phyloP scores from a whole-genome alignment of 495 filamentous ascomycete species.

The Penicillium alfredii region DNA sequence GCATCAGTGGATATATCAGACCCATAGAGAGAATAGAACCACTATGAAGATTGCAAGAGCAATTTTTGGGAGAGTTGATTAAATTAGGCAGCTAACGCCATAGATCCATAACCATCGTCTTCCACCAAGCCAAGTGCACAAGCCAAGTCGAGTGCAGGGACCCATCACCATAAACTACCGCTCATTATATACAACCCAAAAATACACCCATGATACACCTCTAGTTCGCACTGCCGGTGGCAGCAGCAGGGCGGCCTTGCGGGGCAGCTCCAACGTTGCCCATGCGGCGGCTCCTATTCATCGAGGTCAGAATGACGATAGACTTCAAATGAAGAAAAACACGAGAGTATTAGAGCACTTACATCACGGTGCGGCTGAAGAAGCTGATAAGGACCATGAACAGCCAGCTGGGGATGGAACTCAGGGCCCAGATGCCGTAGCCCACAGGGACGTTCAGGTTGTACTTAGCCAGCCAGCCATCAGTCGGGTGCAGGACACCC shows the following conservation, averaged over 20 bases:
- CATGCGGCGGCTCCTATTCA: conserved; percentile 35
- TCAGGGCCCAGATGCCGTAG: conserved; percentile 57
- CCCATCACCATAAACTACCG: conserved; percentile 5
- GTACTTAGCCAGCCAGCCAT: conserved; percentile 62
- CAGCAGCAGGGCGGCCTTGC: conserved; percentile 17
- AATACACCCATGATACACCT: conserved; percentile 3
- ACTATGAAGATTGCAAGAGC: no score
- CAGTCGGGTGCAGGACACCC: conserved; percentile 73
- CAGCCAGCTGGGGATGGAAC: conserved; percentile 59
- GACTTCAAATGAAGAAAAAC: not conserved
- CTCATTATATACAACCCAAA: conserved; percentile 23
- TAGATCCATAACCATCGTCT: not conserved
- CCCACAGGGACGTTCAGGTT: conserved; percentile 60
- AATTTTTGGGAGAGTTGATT: not conserved
- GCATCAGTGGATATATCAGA: no score
- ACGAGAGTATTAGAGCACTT: conserved; percentile 37
- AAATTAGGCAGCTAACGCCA: conserved; percentile 4
- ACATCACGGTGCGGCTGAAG: conserved; percentile 81
- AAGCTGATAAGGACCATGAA: conserved; percentile 80
- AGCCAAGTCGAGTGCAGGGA: conserved; percentile 14
- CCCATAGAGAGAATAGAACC: not conserved
- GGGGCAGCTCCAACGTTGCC: conserved; percentile 27
- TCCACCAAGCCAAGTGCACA: conserved; percentile 1
- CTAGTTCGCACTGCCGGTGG: conserved; percentile 26
- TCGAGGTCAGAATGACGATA: conserved; percentile 11